These are phyloP conservation scores for Daldinia childiae DNA, from an alignment of 495 filamentous ascomycete species.

Conservation along the genomic window DNA sequence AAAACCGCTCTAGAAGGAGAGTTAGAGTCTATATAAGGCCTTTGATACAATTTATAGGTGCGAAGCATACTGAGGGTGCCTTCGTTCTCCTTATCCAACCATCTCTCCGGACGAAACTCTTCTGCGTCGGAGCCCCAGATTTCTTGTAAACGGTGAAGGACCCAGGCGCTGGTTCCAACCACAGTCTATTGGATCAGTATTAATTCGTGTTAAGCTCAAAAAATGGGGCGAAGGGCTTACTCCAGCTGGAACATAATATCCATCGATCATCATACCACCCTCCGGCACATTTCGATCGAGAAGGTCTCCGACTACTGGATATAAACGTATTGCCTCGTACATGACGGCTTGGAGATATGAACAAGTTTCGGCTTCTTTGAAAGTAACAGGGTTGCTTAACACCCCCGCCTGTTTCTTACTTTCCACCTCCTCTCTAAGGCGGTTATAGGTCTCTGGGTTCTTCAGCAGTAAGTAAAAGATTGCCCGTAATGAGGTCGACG, in stretches of 20 bases:
- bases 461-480: not conserved
- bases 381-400: not conserved
- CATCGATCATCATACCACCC: not conserved
- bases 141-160: not conserved
- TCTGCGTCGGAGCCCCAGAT: not conserved
- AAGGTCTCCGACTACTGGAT: not conserved
- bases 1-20: not conserved
- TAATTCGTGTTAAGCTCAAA: not conserved
- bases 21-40: not conserved
- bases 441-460: not conserved
- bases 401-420: not conserved
- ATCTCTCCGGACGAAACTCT: not conserved
- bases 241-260: not conserved
- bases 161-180: not conserved
- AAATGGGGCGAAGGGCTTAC: not conserved
- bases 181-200: not conserved
- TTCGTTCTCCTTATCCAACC: not conserved
- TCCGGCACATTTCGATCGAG: slow-evolving; percentile 1
- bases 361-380: not conserved
- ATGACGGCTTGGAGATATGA: not conserved
- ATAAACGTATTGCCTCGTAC: not conserved
- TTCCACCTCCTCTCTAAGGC: not conserved
- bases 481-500: not conserved
- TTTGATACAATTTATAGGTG: not conserved
- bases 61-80: not conserved